Evolutionary conservation across 2,329 filamentous ascomycete species (phyloP), one percentile per base, ranked within the genome.

Genomic region (Helotiales sp.): DNA sequence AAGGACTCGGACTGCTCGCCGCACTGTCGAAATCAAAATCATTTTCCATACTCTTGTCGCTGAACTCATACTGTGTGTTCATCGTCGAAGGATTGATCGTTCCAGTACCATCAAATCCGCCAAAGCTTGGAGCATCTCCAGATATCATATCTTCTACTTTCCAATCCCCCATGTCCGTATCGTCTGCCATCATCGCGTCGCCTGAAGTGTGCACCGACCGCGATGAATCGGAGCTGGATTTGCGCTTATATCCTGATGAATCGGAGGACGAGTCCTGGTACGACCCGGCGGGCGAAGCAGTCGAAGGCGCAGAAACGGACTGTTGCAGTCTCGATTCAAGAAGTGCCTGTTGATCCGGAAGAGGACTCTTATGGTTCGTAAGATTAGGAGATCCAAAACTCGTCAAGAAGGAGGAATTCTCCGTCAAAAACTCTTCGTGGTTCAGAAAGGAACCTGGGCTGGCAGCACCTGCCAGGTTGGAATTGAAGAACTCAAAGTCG

Each of bases 11-110:
- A 59, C 82, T 87, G 63, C 79, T 84, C 1, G 81, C 79, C 8
- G 80, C 79, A 64, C 81, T 83, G 15, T 81, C 79, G 66, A 87
- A 86, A 62, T 84, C 80, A 63, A 85, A 83, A 48, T 77, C 73
- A 46, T 74, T 73, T 52, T 79, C 74, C 74, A 81, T 77, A 52
- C 76, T 75, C 63, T 75, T 74, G 58, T 79, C 78, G 55, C 68
- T 73, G 52, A 76, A 71, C 5, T 71, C 70, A 55, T 73, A 70
- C 57, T 72, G 71, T 19, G 63, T 66, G 38, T 68, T 68, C 52
- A 71, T 70, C 2, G 67, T 59, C 12, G 71, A 69, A n/a, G 73
- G 73, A 51, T 75, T 69, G 36, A 75, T 73, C 17, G 68, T 74
- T 30, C 65, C 71, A 47, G 68, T 74, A 25, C 65, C 71, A 47